Conservation (phyloP, 441 rosid genomes). For the Euphorbia celastroides region DNA sequence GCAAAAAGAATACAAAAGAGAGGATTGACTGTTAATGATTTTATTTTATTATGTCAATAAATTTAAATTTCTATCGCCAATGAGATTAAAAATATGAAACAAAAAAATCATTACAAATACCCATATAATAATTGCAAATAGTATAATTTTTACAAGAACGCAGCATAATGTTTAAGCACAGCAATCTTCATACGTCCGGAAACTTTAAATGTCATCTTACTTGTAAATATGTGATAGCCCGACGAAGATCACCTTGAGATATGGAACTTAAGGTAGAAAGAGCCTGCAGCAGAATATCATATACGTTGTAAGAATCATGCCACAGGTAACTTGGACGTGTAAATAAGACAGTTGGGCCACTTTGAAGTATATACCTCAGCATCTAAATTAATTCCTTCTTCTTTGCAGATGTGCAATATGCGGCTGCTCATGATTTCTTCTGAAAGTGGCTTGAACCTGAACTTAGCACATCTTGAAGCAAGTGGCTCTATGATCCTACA, state of each 20-base stretch:
- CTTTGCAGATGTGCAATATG: conserved; percentile 71
- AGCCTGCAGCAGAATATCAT: conserved; percentile 38
- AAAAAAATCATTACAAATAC: neutral
- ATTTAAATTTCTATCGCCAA: neutral
- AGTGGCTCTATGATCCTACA: conserved; percentile 90
- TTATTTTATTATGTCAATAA: neutral
- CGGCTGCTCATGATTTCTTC: conserved; percentile 88
- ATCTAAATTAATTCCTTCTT: conserved; percentile 73
- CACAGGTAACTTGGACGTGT: neutral
- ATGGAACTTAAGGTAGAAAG: conserved; percentile 76
- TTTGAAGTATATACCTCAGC: conserved; percentile 32
- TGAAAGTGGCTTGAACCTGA: conserved; percentile 93
- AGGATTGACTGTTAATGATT: neutral
- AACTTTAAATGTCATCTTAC: conserved; percentile 28
- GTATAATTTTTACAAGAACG: neutral
- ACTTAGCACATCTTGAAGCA: conserved; percentile 98
- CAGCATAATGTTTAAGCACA: conserved; percentile 1
- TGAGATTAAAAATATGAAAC: neutral
- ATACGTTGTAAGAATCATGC: conserved; percentile 10
- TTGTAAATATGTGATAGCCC: conserved; percentile 94
- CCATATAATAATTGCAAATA: neutral
- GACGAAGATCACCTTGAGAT: conserved; percentile 95
- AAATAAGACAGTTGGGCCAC: conserved; percentile 19
- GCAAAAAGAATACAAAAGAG: neutral
- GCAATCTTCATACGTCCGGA: neutral